Base-by-base conservation (phyloP, 1,284 basidiomycete species). In the Trichosporon ovoides region DNA sequence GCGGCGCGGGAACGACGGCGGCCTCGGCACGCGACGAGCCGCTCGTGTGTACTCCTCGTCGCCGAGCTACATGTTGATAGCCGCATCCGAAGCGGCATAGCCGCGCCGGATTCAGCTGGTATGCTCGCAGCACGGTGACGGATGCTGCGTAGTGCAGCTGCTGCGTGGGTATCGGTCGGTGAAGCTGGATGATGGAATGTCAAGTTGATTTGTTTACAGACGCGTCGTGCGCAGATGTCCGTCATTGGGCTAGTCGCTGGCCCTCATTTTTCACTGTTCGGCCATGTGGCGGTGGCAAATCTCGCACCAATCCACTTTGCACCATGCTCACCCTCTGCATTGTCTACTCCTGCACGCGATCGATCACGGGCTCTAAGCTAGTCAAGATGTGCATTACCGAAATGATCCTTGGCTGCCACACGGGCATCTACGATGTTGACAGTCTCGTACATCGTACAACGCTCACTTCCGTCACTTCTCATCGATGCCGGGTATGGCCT, bases 181-280 rank as follows among this genome's bases (percentile, higher is more conserved):
- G n/a, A n/a, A n/a, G 43, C 28, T 22, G 24, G 43, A 7, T 12
- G 22, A 5, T 4, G 16, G 43, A 48, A 48, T 48, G 24, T 28
- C 22, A n/a, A 48, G 22, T 48, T 48, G 43, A 48, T 48, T 46
- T 48, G 43, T 48, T 48, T 48, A 48, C 43, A 48, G 43, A 48
- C 43, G 43, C 43, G 43, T 48, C 43, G n/a, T n/a, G n/a, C n/a
- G n/a, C n/a, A n/a, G 22, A 3, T 48, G 24, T 48, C 24, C 28
- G 22, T n/a, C 14, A 13, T 7, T 19, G 40, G 14, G 19, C 13
- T 31, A 22, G 43, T 7, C 11, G 43, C 14, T 28, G n/a, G 43
- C 24, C 22, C 16, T 48, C 22, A 28, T 28, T 48, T 28, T 48
- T 48, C 43, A 48, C 28, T 31, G 12, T n/a, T 4, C 24, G 22